Conservation (phyloP, 176 grass and related monocot species). For the Aegilops umbellulata region DNA sequence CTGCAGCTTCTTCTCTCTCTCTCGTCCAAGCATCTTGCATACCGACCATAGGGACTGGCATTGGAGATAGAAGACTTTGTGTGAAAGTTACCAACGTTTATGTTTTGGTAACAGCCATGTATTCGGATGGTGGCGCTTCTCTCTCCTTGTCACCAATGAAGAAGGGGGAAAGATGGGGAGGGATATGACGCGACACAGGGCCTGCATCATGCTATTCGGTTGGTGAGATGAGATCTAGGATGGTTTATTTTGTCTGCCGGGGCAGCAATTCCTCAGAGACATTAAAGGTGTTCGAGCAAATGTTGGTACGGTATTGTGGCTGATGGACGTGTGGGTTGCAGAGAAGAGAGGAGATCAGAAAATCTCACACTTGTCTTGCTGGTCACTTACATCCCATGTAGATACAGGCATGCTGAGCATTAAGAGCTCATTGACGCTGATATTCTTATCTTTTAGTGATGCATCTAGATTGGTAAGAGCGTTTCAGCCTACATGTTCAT, state of each 20-base stretch:
- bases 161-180: neutral
- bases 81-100: neutral
- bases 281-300: neutral
- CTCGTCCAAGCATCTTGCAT: neutral
- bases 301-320: neutral
- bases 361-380: neutral
- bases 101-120: neutral
- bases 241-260: neutral
- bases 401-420: neutral
- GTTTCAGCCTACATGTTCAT: neutral
- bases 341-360: neutral
- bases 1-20: neutral
- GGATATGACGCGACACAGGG: neutral
- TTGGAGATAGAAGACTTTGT: neutral
- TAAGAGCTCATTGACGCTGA: neutral
- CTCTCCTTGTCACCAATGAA: neutral
- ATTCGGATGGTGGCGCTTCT: neutral
- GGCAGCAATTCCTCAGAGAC: neutral
- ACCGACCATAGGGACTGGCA: neutral
- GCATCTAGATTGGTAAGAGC: neutral
- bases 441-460: neutral
- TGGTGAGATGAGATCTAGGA: neutral
- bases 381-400: neutral
- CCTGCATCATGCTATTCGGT: neutral
- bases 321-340: neutral